phyloP scores from a whole-genome alignment of 2,329 filamentous ascomycete genomes.

The Colletotrichum sp. region DNA sequence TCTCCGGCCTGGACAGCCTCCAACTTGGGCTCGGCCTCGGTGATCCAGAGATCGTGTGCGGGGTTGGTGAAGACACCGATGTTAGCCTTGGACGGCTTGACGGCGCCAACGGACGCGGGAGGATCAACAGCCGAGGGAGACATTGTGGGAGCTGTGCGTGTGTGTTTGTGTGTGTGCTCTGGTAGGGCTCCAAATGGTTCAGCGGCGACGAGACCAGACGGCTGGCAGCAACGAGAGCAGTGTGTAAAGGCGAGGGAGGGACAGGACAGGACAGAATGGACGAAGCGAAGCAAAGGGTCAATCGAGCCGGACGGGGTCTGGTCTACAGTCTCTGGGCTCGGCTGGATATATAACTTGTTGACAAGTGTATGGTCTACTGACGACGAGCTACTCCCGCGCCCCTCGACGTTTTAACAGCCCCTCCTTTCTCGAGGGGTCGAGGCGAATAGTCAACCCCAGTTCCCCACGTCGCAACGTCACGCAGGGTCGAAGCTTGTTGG shows the following conservation, averaged over 20 bases:
- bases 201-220: background rate
- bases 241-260: background rate
- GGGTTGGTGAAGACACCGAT: conserved; percentile 98
- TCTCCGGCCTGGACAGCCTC: conserved; percentile 75
- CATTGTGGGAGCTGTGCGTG: conserved; percentile 28
- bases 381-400: background rate
- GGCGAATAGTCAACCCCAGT: conserved; percentile 16
- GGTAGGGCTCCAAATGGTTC: background rate
- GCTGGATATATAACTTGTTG: conserved; percentile 11
- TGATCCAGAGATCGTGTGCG: conserved; percentile 88
- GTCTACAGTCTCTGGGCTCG: background rate
- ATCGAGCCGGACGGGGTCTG: background rate
- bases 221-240: background rate
- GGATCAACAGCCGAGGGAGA: conserved; percentile 38
- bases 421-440: conserved; percentile 6
- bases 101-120: conserved; percentile 23
- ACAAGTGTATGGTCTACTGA: background rate
- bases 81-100: conserved; percentile 74
- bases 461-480: conserved; percentile 23
- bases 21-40: conserved; percentile 75
- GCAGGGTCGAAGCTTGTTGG: conserved; percentile 25
- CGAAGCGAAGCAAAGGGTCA: background rate
- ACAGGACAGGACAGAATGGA: background rate
- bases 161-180: background rate
- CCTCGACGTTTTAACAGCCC: conserved; percentile 9